Percentiles rank a stretch among this genome's conserved stretches.
Evolutionary conservation across 2,329 filamentous ascomycete genomes (phyloP).

Genomic region (Microdochium paspali): DNA sequence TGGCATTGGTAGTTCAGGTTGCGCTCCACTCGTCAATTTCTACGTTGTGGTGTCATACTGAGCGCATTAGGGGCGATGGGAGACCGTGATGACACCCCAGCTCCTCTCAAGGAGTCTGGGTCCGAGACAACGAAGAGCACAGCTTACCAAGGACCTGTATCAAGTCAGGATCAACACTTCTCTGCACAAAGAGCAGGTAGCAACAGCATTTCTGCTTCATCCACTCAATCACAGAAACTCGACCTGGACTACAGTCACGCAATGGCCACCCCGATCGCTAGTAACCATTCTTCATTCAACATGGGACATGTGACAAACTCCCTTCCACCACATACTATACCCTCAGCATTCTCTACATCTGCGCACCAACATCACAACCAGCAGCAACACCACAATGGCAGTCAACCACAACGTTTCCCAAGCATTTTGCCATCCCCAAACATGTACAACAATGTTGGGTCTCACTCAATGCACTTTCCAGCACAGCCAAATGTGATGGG

Average conservation of each 20-base stretch:
- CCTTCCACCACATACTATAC: not conserved
- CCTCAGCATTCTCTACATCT: not conserved
- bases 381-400: not conserved
- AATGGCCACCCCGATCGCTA: not conserved
- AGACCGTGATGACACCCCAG: not conserved
- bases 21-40: not conserved
- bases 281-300: not conserved
- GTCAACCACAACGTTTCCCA: not conserved
- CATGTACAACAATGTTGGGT: conserved; percentile 5
- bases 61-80: not conserved
- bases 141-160: not conserved
- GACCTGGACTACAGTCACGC: not conserved
- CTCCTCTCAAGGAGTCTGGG: not conserved
- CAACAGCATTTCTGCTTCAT: too few relatives aligned
- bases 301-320: not conserved
- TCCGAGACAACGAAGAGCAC: not conserved
- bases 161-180: not conserved
- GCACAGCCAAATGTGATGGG: conserved; percentile 25
- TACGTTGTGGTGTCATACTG: not conserved
- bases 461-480: conserved; percentile 30
- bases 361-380: not conserved
- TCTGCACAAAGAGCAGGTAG: not conserved
- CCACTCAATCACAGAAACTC: not conserved
- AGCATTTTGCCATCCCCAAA: not conserved
- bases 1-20: too few relatives aligned